Base-by-base conservation (phyloP, 1,284 basidiomycete species). In the Ceratobasidium sp. region DNA sequence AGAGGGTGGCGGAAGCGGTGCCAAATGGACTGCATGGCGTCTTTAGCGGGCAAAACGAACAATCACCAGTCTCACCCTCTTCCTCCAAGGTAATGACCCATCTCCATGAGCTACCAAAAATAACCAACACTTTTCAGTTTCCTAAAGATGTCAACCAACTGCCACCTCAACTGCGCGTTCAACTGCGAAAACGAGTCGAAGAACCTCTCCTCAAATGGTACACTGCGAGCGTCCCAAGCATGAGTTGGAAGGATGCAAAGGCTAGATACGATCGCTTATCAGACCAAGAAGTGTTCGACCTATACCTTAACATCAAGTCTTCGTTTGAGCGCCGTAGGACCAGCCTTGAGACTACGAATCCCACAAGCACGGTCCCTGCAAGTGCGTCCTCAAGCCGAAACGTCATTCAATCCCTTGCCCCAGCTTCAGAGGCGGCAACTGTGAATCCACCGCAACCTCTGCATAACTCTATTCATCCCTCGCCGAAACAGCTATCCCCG, bases 231-330 rank as follows among this genome's bases (percentile, higher is more conserved):
- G 12, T 50, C 10, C 48, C 65, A 43, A 45, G 50, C 10, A 30
- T 57, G 41, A 69, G 50, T 43, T 52, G 65, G 39, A 41, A 58
- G 5, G 53, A 39, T 36, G 65, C 41, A 30, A 53, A 69, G 46
- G 41, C 26, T 9, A 39, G 28, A 23, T 69, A 55, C 53, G 14
- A 69, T 0, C 12, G 28, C 18, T 45, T 69, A 26, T 45, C 50
- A 39, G 65, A 69, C 65, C 65, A 69, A 34, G 43, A 41, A 6
- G 52, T 69, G 23, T 57, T 57, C n/a, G 32, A 58, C 41, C 12
- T 69, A 28, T 69, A 57, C 18, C 18, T 45, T 21, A 57, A 58
- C 21, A 57, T 46, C 16, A 41, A 32, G 39, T 26, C 50, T 12
- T 23, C 32, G 9, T 18, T 58, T n/a, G 57, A 58, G 26, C 32